Conservation (phyloP, 2,329 filamentous ascomycete genomes). For the Phyllosticta citribraziliensis region DNA sequence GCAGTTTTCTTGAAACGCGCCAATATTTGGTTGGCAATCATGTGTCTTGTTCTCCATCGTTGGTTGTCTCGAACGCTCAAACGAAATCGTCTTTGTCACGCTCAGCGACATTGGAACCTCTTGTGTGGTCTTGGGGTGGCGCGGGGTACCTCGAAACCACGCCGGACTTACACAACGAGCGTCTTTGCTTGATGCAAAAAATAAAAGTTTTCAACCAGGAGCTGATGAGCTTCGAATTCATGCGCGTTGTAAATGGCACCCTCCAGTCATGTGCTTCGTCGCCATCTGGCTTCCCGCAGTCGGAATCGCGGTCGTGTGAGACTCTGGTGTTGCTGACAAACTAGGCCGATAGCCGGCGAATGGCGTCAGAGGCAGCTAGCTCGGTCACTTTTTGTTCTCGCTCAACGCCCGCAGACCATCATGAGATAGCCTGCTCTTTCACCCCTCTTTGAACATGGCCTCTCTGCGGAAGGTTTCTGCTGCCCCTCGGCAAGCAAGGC, state of each 20-base stretch:
- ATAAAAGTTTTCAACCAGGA: background rate
- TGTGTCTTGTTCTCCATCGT: too few species aligned
- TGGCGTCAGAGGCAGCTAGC: slow-evolving; percentile 5
- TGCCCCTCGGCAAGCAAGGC: background rate
- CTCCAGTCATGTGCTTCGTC: slow-evolving; percentile 4
- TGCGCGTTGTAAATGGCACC: background rate
- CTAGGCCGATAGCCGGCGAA: slow-evolving; percentile 5
- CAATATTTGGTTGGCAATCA: too few species aligned
- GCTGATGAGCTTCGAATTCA: background rate
- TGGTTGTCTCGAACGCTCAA: too few species aligned
- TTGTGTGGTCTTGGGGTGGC: too few species aligned
- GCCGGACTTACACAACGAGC: background rate
- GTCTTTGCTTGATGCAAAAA: too few species aligned
- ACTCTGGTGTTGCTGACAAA: slow-evolving; percentile 4
- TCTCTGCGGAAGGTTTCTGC: background rate
- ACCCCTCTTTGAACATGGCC: background rate
- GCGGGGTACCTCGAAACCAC: too few species aligned
- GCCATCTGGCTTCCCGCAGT: background rate
- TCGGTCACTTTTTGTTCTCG: slow-evolving; percentile 3
- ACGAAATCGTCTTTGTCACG: too few species aligned
- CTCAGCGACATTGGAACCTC: too few species aligned
- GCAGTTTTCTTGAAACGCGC: too few species aligned
- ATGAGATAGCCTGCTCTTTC: background rate
- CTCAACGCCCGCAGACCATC: background rate
- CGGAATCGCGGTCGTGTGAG: background rate